Conservation (phyloP, 768 basidiomycete genomes). For the Hygrophorus pudorinus region DNA sequence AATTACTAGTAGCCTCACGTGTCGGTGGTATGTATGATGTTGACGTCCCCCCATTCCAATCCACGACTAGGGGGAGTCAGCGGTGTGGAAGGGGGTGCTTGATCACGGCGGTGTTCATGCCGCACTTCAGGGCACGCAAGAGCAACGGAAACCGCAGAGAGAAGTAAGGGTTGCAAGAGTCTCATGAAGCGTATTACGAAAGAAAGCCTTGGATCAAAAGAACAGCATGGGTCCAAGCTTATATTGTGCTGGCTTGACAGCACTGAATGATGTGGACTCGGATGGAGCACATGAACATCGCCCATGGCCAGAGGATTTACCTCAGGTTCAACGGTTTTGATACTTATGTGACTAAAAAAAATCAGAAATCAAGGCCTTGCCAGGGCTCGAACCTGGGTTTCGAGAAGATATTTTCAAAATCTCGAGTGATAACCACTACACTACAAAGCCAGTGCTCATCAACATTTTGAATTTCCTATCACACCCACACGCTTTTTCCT, state of each 20-base stretch:
- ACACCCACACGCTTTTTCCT: too few species aligned
- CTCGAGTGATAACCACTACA: conserved; percentile 9
- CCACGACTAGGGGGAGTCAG: conserved; percentile 41
- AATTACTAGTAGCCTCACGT: conserved; percentile 13
- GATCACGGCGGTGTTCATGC: conserved; percentile 24
- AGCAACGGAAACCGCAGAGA: not conserved
- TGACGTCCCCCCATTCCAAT: conserved; percentile 61
- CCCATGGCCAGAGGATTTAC: too few species aligned
- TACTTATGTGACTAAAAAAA: too few species aligned
- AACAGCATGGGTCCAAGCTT: too few species aligned
- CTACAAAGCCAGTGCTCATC: conserved; percentile 2
- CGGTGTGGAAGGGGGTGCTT: conserved; percentile 29
- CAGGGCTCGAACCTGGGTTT: conserved; percentile 9
- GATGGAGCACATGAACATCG: too few species aligned
- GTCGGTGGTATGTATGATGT: conserved; percentile 65
- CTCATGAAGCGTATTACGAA: too few species aligned
- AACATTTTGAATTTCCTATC: too few species aligned
- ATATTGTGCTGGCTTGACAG: too few species aligned
- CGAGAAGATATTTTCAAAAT: conserved; percentile 6
- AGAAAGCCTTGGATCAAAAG: too few species aligned
- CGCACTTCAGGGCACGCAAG: not conserved
- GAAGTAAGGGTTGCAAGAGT: too few species aligned
- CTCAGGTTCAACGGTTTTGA: too few species aligned
- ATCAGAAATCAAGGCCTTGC: conserved; percentile 1
- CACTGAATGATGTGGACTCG: too few species aligned